phyloP scores from a whole-genome alignment of 2,329 filamentous ascomycete species.

The Trichophyton mentagrophytes region DNA sequence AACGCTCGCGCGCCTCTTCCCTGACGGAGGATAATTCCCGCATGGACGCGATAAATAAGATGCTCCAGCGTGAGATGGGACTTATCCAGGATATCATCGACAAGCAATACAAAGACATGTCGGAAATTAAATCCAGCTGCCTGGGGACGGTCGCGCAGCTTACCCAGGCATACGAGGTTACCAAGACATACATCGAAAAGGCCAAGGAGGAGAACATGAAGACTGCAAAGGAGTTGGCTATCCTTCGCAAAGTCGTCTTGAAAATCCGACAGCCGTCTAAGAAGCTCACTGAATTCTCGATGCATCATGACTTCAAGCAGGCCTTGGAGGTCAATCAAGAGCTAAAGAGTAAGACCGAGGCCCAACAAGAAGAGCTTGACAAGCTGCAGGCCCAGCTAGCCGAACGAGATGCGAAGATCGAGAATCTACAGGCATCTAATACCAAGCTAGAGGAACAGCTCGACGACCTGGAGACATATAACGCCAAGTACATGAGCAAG shows the following conservation, averaged over 20 bases:
- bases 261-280: not conserved
- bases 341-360: not conserved
- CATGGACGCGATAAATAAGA: not conserved
- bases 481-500: not conserved
- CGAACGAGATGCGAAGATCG: not conserved
- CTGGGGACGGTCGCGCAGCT: not conserved
- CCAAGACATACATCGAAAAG: not conserved
- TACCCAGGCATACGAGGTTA: not conserved
- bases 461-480: not conserved
- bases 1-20: not conserved
- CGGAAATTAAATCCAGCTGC: not conserved
- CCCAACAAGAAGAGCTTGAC: not conserved
- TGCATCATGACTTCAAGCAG: slow-evolving; percentile 1
- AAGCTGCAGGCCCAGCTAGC: not conserved
- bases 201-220: slow-evolving; percentile 2
- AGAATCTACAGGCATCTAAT: not conserved
- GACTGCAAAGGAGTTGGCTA: not conserved
- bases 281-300: not conserved
- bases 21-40: not conserved
- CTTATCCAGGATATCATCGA: slow-evolving; percentile 3
- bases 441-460: not conserved
- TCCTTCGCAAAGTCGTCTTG: slow-evolving; percentile 2
- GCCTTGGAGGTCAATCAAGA: slow-evolving; percentile 1
- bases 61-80: not conserved
- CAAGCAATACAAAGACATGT: not conserved